phyloP scores from a whole-genome alignment of 768 basidiomycete genomes.

The Boletus subparvulus region DNA sequence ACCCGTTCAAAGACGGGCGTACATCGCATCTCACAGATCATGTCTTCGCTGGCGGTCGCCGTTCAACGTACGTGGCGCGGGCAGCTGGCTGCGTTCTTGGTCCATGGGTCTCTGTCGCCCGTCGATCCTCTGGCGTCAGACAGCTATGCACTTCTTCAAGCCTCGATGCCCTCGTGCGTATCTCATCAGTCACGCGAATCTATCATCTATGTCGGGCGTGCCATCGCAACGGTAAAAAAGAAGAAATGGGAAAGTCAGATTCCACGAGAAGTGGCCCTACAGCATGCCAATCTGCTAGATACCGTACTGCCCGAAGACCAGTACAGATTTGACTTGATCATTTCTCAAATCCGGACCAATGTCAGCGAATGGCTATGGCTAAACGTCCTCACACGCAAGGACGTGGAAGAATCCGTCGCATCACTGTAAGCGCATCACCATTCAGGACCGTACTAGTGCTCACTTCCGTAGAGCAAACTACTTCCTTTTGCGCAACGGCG shows the following conservation, averaged over 20 bases:
- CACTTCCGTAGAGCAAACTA: conserved; percentile 68
- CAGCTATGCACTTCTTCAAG: conserved; percentile 56
- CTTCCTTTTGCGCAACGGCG: conserved; percentile 85
- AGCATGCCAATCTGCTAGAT: conserved; percentile 65
- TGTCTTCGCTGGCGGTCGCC: conserved; percentile 65
- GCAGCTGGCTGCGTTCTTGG: conserved; percentile 77
- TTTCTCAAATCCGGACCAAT: conserved; percentile 72
- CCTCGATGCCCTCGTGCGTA: conserved; percentile 73
- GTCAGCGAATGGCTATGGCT: conserved; percentile 95
- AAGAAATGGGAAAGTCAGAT: conserved; percentile 79
- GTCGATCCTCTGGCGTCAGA: conserved; percentile 68
- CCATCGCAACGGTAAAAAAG: conserved; percentile 78
- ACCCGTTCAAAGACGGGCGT: conserved; percentile 75
- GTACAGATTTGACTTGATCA: conserved; percentile 71
- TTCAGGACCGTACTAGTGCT: conserved; percentile 3
- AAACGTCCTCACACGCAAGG: conserved; percentile 79
- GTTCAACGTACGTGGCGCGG: conserved; percentile 83
- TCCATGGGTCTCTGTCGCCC: conserved; percentile 68
- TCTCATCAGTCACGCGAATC: conserved; percentile 73
- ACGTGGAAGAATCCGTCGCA: conserved; percentile 82
- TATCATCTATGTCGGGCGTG: conserved; percentile 83
- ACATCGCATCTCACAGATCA: conserved; percentile 68
- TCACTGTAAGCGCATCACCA: conserved; percentile 59
- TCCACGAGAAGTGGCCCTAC: conserved; percentile 61
- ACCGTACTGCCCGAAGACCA: conserved; percentile 72